Evolutionary conservation across 495 filamentous ascomycete species (phyloP).

Genomic region (Aspergillus panamensis): DNA sequence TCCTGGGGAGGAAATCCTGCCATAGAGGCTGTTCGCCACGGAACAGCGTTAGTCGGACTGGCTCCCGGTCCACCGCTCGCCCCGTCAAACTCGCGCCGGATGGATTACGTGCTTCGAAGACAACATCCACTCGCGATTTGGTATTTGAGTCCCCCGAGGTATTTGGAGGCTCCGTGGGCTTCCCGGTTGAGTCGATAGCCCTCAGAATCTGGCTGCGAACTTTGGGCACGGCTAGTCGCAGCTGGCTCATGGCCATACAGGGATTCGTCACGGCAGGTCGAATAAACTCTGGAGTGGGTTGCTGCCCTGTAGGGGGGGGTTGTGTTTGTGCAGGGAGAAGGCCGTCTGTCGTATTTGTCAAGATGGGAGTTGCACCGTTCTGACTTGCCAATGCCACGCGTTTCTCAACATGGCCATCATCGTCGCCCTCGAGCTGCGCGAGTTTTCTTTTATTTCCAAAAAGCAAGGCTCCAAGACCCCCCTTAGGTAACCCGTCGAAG

Average conservation of each 20-base stretch:
- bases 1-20: slow-evolving; percentile 86
- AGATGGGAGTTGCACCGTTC: slow-evolving; percentile 66
- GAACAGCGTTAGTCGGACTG: slow-evolving; percentile 73
- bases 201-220: slow-evolving; percentile 73
- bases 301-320: slow-evolving; percentile 52
- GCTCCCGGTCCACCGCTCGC: slow-evolving; percentile 63
- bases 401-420: slow-evolving; percentile 66
- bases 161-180: slow-evolving; percentile 43
- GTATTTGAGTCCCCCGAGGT: slow-evolving; percentile 51
- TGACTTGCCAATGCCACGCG: slow-evolving; percentile 52
- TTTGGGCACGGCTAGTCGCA: slow-evolving; percentile 87
- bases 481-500: slow-evolving; percentile 88
- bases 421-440: slow-evolving; percentile 59
- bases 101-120: slow-evolving; percentile 74
- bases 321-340: slow-evolving; percentile 61
- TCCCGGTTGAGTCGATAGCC: slow-evolving; percentile 44
- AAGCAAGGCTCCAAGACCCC: slow-evolving; percentile 78
- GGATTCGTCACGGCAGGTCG: slow-evolving; percentile 85
- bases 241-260: slow-evolving; percentile 71
- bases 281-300: slow-evolving; percentile 79
- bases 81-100: slow-evolving; percentile 54
- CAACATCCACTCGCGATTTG: slow-evolving; percentile 57
- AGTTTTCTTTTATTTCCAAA: slow-evolving; percentile 91
- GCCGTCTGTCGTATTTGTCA: slow-evolving; percentile 73
- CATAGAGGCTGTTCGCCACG: slow-evolving; percentile 83